Percentiles rank a stretch among this genome's conserved stretches.
Conservation (phyloP, 345 rosid species). For the Excoecaria cochinchinensis region DNA sequence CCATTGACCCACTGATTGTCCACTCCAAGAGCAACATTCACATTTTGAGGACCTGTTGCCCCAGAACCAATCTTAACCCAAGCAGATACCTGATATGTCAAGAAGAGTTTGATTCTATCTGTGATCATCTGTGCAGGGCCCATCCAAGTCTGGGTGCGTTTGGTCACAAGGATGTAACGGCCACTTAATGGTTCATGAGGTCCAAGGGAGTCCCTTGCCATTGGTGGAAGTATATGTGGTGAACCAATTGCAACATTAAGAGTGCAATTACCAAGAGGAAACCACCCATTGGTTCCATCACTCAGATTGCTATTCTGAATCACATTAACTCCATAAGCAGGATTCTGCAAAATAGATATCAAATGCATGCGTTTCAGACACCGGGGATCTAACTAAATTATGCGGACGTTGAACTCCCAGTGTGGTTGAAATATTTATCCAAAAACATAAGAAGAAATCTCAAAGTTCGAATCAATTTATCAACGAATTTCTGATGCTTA, state of each 20-base stretch:
- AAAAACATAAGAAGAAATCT: background rate
- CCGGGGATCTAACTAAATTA: background rate
- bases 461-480: background rate
- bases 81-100: conserved; percentile 89
- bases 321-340: conserved; percentile 69
- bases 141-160: conserved; percentile 92
- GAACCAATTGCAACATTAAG: conserved; percentile 66
- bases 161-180: conserved; percentile 61
- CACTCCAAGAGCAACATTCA: conserved; percentile 81
- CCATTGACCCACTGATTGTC: conserved; percentile 93
- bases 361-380: conserved; percentile 3
- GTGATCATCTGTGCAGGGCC: conserved; percentile 95
- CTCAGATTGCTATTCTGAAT: conserved; percentile 64
- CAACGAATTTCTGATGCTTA: background rate
- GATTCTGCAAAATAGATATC: conserved; percentile 46
- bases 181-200: conserved; percentile 68
- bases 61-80: conserved; percentile 78
- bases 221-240: conserved; percentile 74
- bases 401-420: conserved; percentile 4
- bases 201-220: conserved; percentile 80
- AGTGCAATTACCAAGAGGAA: conserved; percentile 82
- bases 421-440: background rate
- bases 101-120: conserved; percentile 63
- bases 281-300: conserved; percentile 76
- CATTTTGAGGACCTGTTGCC: conserved; percentile 61